A percentile compares a stretch with the other conserved stretches of the same genome.
These are phyloP conservation scores for Pterula multifida DNA, from an alignment of 1,284 basidiomycete genomes.

Conservation along the genomic window DNA sequence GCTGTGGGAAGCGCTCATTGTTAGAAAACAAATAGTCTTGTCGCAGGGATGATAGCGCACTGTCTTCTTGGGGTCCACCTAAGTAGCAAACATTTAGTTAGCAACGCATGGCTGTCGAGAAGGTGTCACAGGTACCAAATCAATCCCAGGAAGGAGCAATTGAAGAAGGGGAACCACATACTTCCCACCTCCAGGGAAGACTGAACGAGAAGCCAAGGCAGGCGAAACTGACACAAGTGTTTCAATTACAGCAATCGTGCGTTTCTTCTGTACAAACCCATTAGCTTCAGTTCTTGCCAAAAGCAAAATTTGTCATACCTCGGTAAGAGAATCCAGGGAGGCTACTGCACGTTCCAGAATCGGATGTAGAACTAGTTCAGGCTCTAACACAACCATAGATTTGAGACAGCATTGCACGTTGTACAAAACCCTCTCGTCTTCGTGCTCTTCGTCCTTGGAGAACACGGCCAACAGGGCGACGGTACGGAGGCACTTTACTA, in stretches of 20 bases:
- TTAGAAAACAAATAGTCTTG: background rate
- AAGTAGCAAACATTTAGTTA: constrained; percentile 1
- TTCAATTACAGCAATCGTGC: constrained; percentile 80
- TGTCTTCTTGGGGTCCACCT: constrained; percentile 89
- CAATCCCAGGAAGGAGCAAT: constrained; percentile 80
- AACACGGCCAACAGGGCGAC: constrained; percentile 86
- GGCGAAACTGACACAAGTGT: constrained; percentile 73
- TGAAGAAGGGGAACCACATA: constrained; percentile 77
- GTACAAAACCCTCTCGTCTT: constrained; percentile 50
- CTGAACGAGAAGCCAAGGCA: constrained; percentile 65
- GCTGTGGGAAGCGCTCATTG: constrained; percentile 20
- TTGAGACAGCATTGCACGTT: constrained; percentile 64
- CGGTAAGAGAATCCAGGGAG: constrained; percentile 77
- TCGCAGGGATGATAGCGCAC: constrained; percentile 24
- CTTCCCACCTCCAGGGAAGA: constrained; percentile 74
- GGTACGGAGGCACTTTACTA: constrained; percentile 75
- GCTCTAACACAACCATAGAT: constrained; percentile 75
- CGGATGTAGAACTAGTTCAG: constrained; percentile 78
- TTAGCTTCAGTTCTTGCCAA: constrained; percentile 4
- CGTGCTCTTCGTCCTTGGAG: constrained; percentile 61
- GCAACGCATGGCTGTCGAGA: too few relatives aligned
- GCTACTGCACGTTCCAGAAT: constrained; percentile 81
- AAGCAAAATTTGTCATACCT: constrained; percentile 32
- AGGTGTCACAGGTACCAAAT: constrained; percentile 40
- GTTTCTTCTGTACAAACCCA: constrained; percentile 47